Base-by-base conservation (phyloP, 129 eudicot genomes). In the Oenanthe sinensis region DNA sequence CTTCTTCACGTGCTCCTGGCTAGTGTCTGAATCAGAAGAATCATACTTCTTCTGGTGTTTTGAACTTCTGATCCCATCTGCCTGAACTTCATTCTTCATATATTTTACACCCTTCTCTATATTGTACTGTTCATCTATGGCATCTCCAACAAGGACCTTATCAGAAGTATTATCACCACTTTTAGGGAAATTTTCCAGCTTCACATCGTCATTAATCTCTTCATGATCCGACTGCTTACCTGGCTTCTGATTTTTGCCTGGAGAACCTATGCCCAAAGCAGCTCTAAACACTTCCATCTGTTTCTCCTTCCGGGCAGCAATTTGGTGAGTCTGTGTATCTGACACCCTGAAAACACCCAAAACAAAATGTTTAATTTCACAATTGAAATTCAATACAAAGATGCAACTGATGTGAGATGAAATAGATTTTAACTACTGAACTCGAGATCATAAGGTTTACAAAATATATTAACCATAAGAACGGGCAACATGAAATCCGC, bases 231-330 rank as follows among this genome's bases (percentile, higher is more conserved):
- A 60, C 8, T 49, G 85, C 43, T 62, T 79, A 60, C 33, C 81
- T 2, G 40, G 4, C 65, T 82, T 44, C 37, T 42, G 54, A n/a
- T 75, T 44, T 84, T 87, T 43, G 79, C 81, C 47, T 11, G 89
- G 93, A 78, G 79, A 46, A 20, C 82, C 85, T 70, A 94, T 92
- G 42, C 88, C 89, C 65, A 96, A 93, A 80, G 99, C 99, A 82
- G 90, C 87, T 82, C 86, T 89, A 43, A 96, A 63, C 33, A 79
- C 85, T 83, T 92, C 97, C 99, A 96, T 88, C 78, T 96, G 92
- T 83, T 83, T 92, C 83, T 96, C 91, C 87, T 96, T 92, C 80
- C 90, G 80, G 33, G 99, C 99, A 72, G 99, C 97, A 68, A 96
- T 83, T 81, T 96, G 99, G 69, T 96, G 99, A 36, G 97, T 90